phyloP scores from a whole-genome alignment of 202 grass and related monocot species.

The Bolboschoenoplectus hybrid region DNA sequence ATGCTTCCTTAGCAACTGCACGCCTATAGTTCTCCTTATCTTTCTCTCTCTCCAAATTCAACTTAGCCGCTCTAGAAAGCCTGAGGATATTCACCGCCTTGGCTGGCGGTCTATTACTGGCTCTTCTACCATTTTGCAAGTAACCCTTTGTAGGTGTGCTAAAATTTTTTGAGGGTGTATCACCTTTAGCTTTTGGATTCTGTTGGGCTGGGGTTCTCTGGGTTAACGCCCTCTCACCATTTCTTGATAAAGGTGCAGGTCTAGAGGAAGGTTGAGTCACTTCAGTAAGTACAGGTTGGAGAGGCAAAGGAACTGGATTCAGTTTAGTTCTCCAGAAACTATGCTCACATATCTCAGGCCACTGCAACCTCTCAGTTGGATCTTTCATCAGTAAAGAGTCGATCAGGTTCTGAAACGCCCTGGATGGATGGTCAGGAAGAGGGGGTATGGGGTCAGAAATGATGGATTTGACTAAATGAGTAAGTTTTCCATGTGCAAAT shows the following conservation, averaged over 20 bases:
- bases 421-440: constrained; percentile 80
- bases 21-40: constrained; percentile 93
- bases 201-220: constrained; percentile 66
- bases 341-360: constrained; percentile 90
- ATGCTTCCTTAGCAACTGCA: constrained; percentile 52
- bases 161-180: constrained; percentile 60
- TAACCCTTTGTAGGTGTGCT: constrained; percentile 72
- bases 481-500: constrained; percentile 79
- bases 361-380: constrained; percentile 93
- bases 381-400: constrained; percentile 87
- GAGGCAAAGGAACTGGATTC: constrained; percentile 55
- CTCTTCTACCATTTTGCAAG: constrained; percentile 69
- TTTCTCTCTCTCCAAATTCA: constrained; percentile 91
- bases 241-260: constrained; percentile 66
- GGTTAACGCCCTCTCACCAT: constrained; percentile 68
- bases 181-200: constrained; percentile 52
- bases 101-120: constrained; percentile 50
- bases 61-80: constrained; percentile 89
- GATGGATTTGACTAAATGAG: constrained; percentile 93
- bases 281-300: constrained; percentile 74
- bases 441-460: constrained; percentile 77
- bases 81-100: constrained; percentile 83
- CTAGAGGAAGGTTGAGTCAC: constrained; percentile 65
- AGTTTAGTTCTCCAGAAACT: constrained; percentile 83
- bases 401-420: constrained; percentile 83